phyloP scores from a whole-genome alignment of 1,284 basidiomycete genomes.

The Laetiporus sulphureus region DNA sequence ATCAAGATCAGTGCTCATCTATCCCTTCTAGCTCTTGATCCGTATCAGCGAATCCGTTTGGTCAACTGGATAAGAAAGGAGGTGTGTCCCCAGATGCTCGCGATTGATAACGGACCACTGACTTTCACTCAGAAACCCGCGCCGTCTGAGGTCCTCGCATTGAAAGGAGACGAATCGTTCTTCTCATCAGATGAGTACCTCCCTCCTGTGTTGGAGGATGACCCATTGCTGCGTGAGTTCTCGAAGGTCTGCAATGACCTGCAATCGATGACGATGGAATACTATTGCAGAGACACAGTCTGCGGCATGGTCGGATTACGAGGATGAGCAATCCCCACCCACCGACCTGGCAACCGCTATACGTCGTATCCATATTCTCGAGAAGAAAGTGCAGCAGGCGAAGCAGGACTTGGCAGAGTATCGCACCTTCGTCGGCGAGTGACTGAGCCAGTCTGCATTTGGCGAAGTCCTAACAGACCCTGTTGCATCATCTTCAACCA shows the following conservation, averaged over 20 bases:
- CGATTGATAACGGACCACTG: background rate
- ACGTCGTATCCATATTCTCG: slow-evolving; percentile 43
- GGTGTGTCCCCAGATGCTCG: slow-evolving; percentile 28
- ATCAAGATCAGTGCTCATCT: too few species aligned
- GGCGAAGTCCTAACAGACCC: slow-evolving; percentile 33
- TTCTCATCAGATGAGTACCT: slow-evolving; percentile 74
- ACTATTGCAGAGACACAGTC: slow-evolving; percentile 56
- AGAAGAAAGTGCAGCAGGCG: slow-evolving; percentile 44
- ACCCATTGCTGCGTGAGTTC: slow-evolving; percentile 79
- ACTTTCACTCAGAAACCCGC: slow-evolving; percentile 42
- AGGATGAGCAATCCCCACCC: slow-evolving; percentile 32
- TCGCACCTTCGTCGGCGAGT: slow-evolving; percentile 44
- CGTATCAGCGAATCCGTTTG: slow-evolving; percentile 71
- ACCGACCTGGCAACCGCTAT: slow-evolving; percentile 30
- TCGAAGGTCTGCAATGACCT: background rate
- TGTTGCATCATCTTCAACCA: slow-evolving; percentile 20
- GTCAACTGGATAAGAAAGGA: slow-evolving; percentile 84
- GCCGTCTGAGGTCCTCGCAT: slow-evolving; percentile 33
- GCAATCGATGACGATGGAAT: too few species aligned
- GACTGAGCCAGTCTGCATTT: slow-evolving; percentile 37
- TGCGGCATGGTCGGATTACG: slow-evolving; percentile 75
- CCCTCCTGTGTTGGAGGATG: slow-evolving; percentile 73
- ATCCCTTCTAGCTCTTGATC: slow-evolving; percentile 54
- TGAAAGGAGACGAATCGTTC: slow-evolving; percentile 56
- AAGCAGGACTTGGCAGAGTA: slow-evolving; percentile 55